These are phyloP conservation scores for Triticum urartu DNA, from an alignment of 176 grass and related monocot species.

Conservation along the genomic window DNA sequence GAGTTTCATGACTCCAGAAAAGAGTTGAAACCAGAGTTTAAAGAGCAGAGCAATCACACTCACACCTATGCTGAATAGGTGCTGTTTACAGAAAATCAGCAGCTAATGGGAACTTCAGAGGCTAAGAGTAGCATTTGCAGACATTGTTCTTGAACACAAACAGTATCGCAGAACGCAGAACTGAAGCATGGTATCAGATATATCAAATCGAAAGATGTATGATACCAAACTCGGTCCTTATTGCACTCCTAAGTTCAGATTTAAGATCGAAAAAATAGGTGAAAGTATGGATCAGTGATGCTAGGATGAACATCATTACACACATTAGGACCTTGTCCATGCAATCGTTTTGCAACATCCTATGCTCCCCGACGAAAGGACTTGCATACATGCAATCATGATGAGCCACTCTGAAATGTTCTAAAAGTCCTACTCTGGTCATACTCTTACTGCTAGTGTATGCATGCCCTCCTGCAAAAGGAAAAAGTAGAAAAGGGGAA, in stretches of 20 bases:
- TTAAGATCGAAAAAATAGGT: background rate
- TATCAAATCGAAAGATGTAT: background rate
- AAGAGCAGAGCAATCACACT: background rate
- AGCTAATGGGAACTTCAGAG: background rate
- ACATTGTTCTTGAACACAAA: background rate
- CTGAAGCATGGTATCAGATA: background rate
- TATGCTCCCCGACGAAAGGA: background rate
- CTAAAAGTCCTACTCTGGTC: background rate
- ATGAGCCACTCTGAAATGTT: conserved; percentile 21
- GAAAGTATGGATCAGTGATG: background rate
- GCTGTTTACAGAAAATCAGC: background rate
- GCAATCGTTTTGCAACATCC: conserved; percentile 3
- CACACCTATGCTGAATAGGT: background rate
- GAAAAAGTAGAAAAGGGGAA: background rate
- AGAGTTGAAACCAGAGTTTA: background rate
- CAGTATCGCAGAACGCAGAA: background rate
- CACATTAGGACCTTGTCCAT: background rate
- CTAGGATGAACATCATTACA: conserved; percentile 4
- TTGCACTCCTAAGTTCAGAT: background rate
- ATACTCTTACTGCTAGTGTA: conserved; percentile 15
- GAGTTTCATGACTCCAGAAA: background rate
- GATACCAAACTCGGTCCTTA: background rate
- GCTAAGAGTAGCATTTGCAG: background rate
- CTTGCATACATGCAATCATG: conserved; percentile 22
- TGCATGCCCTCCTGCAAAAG: conserved; percentile 28